Conservation (phyloP, 163 green algal genomes). For the Chloromonas sp. region DNA sequence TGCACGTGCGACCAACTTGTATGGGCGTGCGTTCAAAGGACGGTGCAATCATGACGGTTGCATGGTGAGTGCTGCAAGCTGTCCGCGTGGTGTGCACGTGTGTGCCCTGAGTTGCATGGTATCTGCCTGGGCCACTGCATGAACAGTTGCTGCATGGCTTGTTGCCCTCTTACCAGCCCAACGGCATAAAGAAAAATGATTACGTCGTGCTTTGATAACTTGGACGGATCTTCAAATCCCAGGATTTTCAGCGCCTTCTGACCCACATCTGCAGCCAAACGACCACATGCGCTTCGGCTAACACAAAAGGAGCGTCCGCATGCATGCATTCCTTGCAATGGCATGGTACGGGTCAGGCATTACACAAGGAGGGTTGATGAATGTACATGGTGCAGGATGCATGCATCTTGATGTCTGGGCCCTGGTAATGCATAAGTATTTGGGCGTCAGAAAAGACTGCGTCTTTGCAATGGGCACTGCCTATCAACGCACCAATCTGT, state of each 20-base stretch:
- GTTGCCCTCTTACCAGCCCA: conserved; percentile 30
- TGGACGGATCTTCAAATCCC: conserved; percentile 14
- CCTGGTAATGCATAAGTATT: not conserved
- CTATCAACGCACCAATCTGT: conserved; percentile 23
- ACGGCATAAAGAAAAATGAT: conserved; percentile 45
- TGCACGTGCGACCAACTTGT: not conserved
- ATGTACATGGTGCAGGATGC: no score
- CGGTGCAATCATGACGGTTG: not conserved
- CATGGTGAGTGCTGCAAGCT: no score
- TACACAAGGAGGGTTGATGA: no score
- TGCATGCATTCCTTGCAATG: not conserved
- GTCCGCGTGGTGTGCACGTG: no score
- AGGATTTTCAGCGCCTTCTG: conserved; percentile 34
- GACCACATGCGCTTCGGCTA: not conserved
- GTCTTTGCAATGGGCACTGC: no score
- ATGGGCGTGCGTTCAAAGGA: not conserved
- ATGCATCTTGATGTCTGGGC: no score
- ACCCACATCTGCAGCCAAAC: conserved; percentile 15
- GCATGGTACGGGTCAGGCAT: no score
- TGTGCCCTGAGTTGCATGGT: not conserved
- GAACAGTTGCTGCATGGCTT: not conserved
- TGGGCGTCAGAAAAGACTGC: no score
- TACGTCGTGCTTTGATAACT: conserved; percentile 32
- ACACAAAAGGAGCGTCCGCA: not conserved
- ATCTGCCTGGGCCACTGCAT: not conserved